A percentile compares a stretch with the other conserved stretches of the same genome.
Evolutionary conservation across 805 yeast species (phyloP).

Genomic region (Candida broadrunensis): DNA sequence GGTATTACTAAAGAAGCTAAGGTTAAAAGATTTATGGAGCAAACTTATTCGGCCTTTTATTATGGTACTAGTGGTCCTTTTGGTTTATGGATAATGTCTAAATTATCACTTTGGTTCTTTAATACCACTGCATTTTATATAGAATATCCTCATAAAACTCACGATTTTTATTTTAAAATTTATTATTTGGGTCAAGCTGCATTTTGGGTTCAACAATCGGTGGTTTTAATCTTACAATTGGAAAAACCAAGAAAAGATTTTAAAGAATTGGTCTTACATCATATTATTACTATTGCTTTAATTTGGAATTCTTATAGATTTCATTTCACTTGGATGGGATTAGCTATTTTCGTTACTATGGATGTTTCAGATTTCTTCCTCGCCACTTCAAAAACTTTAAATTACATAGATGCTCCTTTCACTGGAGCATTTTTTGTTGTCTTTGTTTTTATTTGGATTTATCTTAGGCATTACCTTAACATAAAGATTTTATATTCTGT

Average conservation of each 20-base stretch:
- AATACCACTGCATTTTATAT: conserved; percentile 78
- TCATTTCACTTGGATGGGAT: conserved; percentile 95
- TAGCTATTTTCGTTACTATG: conserved; percentile 90
- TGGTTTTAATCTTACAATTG: conserved; percentile 74
- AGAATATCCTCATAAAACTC: conserved; percentile 78
- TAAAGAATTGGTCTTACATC: conserved; percentile 88
- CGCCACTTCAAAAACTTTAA: conserved; percentile 79
- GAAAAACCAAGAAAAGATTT: conserved; percentile 96
- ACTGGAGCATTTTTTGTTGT: conserved; percentile 65
- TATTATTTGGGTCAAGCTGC: conserved; percentile 93
- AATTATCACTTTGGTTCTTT: conserved; percentile 85
- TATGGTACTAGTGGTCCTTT: conserved; percentile 78
- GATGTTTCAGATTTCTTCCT: conserved; percentile 90
- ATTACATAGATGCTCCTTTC: conserved; percentile 69
- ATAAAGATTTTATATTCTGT: conserved; percentile 79
- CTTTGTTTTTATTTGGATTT: conserved; percentile 77
- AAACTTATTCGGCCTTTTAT: conserved; percentile 79
- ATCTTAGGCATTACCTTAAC: conserved; percentile 85
- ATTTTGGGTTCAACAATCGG: conserved; percentile 96
- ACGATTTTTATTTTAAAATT: conserved; percentile 66
- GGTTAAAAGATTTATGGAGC: conserved; percentile 85
- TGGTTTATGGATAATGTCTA: conserved; percentile 83
- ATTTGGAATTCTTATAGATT: conserved; percentile 87
- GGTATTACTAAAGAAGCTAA: conserved; percentile 58
- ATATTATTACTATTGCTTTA: conserved; percentile 82